Evolutionary conservation across 495 filamentous ascomycete species (phyloP), one percentile per base, ranked within the genome.

Genomic region (Tuber melanosporum): DNA sequence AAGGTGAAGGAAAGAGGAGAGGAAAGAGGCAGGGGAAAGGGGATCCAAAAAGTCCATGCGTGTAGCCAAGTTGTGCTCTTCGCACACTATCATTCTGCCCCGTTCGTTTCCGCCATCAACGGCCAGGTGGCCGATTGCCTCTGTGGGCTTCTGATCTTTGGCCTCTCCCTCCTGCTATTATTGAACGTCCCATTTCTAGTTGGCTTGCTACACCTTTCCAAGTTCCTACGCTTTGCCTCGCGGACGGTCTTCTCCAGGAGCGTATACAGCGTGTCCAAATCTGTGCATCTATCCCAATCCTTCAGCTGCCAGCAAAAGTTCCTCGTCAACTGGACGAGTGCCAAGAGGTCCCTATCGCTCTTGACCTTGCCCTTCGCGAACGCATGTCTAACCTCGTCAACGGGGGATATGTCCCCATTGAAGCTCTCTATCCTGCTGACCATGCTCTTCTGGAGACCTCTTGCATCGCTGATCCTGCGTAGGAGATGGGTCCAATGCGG

Each of bases 271-370:
- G 77, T 75, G 32, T 83, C 82, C 46, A 83, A 73, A 44, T 79
- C 70, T 32, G 66, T 76, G 17, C 82, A 83, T 41, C 62, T 83
- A n/a, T 79, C 82, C 82, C 82, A 83, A 73, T 83, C 82, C 49
- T 77, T 81, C 71, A 83, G 71, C 71, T 83, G 82, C 82, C 82
- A 83, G n/a, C 82, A 83, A 46, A 83, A 83, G 42, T 74, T 82
- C 39, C 82, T 76, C 36, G 82, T 77, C 62, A 79, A 77, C 49
- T 83, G 82, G 15, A 83, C 83, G 70, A 83, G 44, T 52, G 82
- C 82, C 26, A 83, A 72, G 43, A 83, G 73, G 41, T 83, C 82
- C 45, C 82, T 78, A 43, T 83, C 82, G 12, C 79, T 74, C 47
- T 83, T 83, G 22, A 79, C 75, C 66, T 83, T 83, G 43, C 78